Base-by-base conservation (phyloP, 1,284 basidiomycete species). In the Jaminaea rosea region DNA sequence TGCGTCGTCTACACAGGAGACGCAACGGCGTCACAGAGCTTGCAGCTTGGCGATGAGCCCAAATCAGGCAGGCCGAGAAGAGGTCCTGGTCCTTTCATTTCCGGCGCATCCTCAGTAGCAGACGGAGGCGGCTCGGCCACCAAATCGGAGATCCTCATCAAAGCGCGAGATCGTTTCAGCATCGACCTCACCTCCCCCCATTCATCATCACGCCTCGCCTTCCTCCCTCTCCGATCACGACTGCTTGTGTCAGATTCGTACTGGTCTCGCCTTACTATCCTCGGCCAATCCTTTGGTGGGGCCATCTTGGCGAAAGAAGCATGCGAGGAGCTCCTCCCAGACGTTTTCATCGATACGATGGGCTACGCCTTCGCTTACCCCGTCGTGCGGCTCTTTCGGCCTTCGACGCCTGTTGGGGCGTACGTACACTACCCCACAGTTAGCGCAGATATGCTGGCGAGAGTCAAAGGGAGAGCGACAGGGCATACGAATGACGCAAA, bases 351-450 rank as follows among this genome's bases (percentile, higher is more conserved):
- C 93, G 92, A 98, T 73, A 91, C 92, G 0, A 97, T 97, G 91
- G 93, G 94, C 23, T 96, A 94, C 68, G 90, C 89, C 0, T 97
- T 97, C 69, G 87, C 88, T 0, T 91, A 87, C 68, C 88, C 86
- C 2, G 76, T 87, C 11, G 84, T 89, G 2, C 77, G 81, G 4
- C 75, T 82, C 32, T 73, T 93, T 4, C 46, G 52, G 1, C 78
- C 79, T 3, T 74, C 78, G 9, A 78, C 88, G 19, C 84, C 87
- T 0, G 80, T 93, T 13, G 91, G 87, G 2, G 85, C 89, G 21
- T 98, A 98, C 69, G 83, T 92, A 3, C 94, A 99, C 75, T 99
- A 96, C 69, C 93, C 93, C 0, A 93, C 88, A 6, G 93, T 98
- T 69, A 75, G 87, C 70, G 86, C 85, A 1, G 85, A 92, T 61